Base-by-base conservation (phyloP, 371 early-diverging fungal species). In the Mucor lusitanicus region DNA sequence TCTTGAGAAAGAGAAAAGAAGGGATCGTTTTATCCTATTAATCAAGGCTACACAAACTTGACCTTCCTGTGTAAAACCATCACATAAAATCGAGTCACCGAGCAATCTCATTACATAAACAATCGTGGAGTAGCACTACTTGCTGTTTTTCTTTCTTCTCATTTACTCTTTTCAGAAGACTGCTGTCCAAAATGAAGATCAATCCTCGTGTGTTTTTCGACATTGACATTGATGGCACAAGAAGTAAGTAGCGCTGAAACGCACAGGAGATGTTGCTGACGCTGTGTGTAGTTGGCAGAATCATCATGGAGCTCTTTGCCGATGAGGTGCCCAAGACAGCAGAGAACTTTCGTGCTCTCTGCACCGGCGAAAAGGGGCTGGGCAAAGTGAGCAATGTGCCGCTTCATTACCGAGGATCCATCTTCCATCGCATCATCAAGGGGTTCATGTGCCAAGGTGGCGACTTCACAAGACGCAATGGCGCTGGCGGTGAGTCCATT, bases 291-390 rank as follows among this genome's bases (percentile, higher is more conserved):
- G 88, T 89, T 56, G 97, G 95, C 44, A 87, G 95, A 66, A 90
- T 99, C 48, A 87, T 92, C 55, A 92, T 99, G 86, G 96, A 98
- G 75, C 88, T 99, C 21, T 92, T 92, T 82, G 80, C 86, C 19
- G 96, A 99, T 81, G 91, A 94, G 44, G 94, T 92, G 1, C 99
- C 99, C n/a, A 88, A 85, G 62, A 99, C 99, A 4, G 97, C 93
- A 12, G 99, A 99, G 71, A 99, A 99, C 87, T 99, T 99, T 80
- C 89, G 97, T 21, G 85, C 84, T 8, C 80, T 94, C 23, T 93
- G 92, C 78, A 91, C 87, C 60, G 89, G 89, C 54, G 91, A 86
- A 80, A 89, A 80, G 79, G 95, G 88, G 11, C 71, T 81, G 65
- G 96, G 96, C 17, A 87, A 87, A 71, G 79, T 81, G 27, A 87